Evolutionary conservation across 345 rosid species (phyloP).

Genomic region (Microthlaspi erraticum): DNA sequence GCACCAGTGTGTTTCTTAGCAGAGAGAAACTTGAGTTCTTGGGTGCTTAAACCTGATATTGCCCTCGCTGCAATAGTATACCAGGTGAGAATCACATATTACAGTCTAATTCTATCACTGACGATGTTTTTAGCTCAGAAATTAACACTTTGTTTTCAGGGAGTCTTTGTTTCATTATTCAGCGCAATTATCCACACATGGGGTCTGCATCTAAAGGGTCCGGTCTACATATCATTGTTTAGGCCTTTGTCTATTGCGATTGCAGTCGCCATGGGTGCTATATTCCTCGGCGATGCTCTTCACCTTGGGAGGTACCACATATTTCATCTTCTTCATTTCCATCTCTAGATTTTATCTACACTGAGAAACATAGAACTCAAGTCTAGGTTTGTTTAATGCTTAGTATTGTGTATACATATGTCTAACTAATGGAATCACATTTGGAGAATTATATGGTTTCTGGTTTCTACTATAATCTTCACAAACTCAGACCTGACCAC

Average conservation of each 20-base stretch:
- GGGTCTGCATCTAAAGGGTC: slow-evolving; percentile 50
- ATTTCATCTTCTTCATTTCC: not conserved
- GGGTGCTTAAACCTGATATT: not conserved
- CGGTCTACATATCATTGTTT: slow-evolving; percentile 47
- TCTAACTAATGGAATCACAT: not conserved
- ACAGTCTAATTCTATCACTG: not conserved
- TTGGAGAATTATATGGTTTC: not conserved
- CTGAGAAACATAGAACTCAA: not conserved
- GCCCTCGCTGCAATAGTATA: not conserved
- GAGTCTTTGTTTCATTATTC: not conserved
- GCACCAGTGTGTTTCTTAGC: slow-evolving; percentile 9
- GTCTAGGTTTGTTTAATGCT: not conserved
- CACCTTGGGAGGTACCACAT: slow-evolving; percentile 45
- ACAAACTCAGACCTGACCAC: no score
- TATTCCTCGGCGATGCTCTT: slow-evolving; percentile 33
- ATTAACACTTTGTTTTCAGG: slow-evolving; percentile 5
- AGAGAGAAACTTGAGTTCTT: not conserved
- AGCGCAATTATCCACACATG: slow-evolving; percentile 24
- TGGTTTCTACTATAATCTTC: not conserved
- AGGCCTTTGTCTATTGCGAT: slow-evolving; percentile 42
- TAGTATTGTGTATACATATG: not conserved
- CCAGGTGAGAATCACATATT: not conserved
- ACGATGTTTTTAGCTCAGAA: not conserved
- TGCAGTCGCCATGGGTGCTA: slow-evolving; percentile 41
- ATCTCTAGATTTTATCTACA: not conserved